Base-by-base conservation (phyloP, 2,329 filamentous ascomycete species). In the Calycina herbarum region DNA sequence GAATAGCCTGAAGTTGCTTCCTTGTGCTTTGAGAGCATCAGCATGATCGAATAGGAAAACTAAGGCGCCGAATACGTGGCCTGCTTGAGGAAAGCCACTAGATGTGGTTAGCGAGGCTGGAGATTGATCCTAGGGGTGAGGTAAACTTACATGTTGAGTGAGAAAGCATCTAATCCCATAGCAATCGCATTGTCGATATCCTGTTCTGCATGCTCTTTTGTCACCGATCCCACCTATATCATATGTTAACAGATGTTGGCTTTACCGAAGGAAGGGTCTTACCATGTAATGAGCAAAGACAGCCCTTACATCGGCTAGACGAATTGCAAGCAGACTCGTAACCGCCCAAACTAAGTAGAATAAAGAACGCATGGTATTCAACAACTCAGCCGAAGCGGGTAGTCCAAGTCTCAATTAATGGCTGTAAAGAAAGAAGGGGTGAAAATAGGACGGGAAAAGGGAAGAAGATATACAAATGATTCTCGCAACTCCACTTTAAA, bases 1-100 rank as follows among this genome's bases (percentile, higher is more conserved):
- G 68, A 78, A 78, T 7, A 78, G 70, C 67, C 76, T 76, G 69
- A 79, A 77, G 42, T 70, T 63, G 63, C 68, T 73, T 42, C 45
- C 45, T 11, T 51, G 8, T 51, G 42, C 15, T 45, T 45, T 45
- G 42, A 45, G 42, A 20, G 57, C 67, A 10, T 64, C 64, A 4
- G 77, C 76, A 62, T 73, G 69, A 58, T 72, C 68, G 71, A 77
- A 78, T 38, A 79, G 70, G 60, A 75, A 70, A 40, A 69, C 65
- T 29, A 76, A 63, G 0, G 75, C 70, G 61, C 68, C 68, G 5
- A 59, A 57, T 5, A 74, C 70, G 69, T 72, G 78, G 48, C 63
- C 63, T 6, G 66, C 69, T 6, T 56, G 67, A 3, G 76, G 72
- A 45, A 64, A 62, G 20, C 20, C 20, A 20, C 20, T 20, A 20